A percentile compares a stretch with the other conserved stretches of the same genome.
Conservation (phyloP, 2,329 filamentous ascomycete species). For the Neocucurbitaria cava region DNA sequence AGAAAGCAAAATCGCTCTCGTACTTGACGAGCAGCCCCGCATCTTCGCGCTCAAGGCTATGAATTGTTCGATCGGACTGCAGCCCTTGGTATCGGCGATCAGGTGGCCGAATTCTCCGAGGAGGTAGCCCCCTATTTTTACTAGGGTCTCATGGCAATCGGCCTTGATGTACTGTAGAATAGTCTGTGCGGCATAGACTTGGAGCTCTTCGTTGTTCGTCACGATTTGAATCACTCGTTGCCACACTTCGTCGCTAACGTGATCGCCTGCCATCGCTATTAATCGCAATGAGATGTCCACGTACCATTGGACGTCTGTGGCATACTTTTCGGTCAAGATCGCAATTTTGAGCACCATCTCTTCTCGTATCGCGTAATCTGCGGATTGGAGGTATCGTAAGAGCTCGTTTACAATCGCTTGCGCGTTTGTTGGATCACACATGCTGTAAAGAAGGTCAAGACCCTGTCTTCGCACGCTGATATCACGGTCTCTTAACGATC, state of each 20-base stretch:
- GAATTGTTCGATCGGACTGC: slow-evolving; percentile 97
- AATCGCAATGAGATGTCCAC: slow-evolving; percentile 95
- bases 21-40: slow-evolving; percentile 84
- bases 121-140: slow-evolving; percentile 97
- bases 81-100: slow-evolving; percentile 88
- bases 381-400: slow-evolving; percentile 91
- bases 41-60: slow-evolving; percentile 91
- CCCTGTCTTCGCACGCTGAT: slow-evolving; percentile 97
- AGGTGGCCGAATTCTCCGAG: slow-evolving; percentile 97
- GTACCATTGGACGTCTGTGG: slow-evolving; percentile 98
- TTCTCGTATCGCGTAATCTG: slow-evolving; percentile 96
- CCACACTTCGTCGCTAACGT: slow-evolving; percentile 99
- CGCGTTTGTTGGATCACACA: slow-evolving; percentile 97
- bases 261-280: slow-evolving; percentile 95
- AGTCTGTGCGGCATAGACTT: slow-evolving; percentile 94
- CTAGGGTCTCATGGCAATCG: slow-evolving; percentile 93
- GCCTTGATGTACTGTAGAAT: slow-evolving; percentile 93
- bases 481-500: slow-evolving; percentile 91
- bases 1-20: slow-evolving; percentile 91
- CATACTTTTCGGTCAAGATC: slow-evolving; percentile 97
- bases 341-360: slow-evolving; percentile 99
- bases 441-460: slow-evolving; percentile 96
- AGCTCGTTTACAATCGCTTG: slow-evolving; percentile 93
- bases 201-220: slow-evolving; percentile 97
- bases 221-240: slow-evolving; percentile 98